phyloP scores from a whole-genome alignment of 192 early-diverging fungal genomes.

The Backusella australiensis region DNA sequence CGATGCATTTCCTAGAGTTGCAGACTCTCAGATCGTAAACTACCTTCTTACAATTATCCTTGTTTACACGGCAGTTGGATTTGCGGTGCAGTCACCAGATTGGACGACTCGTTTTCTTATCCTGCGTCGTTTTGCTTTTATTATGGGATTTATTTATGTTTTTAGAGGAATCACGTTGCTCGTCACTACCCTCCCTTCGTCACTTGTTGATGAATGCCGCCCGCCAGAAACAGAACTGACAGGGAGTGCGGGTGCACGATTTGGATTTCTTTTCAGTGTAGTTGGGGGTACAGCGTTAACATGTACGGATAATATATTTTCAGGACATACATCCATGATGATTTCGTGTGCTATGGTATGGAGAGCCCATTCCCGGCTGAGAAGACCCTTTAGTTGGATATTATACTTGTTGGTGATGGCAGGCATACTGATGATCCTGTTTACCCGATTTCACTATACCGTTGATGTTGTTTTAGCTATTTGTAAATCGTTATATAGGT shows the following conservation, averaged over 20 bases:
- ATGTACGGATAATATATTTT: constrained; percentile 65
- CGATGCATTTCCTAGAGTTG: constrained; percentile 45
- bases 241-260: constrained; percentile 38
- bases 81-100: constrained; percentile 36
- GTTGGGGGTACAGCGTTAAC: constrained; percentile 48
- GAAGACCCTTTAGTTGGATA: constrained; percentile 39
- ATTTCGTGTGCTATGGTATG: constrained; percentile 51
- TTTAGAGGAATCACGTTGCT: constrained; percentile 54
- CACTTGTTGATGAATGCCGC: constrained; percentile 34
- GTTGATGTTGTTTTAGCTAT: constrained; percentile 58
- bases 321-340: constrained; percentile 60
- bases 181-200: constrained; percentile 56
- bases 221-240: constrained; percentile 35
- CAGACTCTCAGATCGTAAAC: constrained; percentile 49
- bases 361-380: constrained; percentile 51
- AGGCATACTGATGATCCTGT: constrained; percentile 50
- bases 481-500: constrained; percentile 9
- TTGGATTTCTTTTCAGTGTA: constrained; percentile 44
- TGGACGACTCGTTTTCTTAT: constrained; percentile 54
- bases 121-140: constrained; percentile 50
- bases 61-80: constrained; percentile 39
- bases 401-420: constrained; percentile 30
- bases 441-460: constrained; percentile 59
- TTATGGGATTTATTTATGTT: constrained; percentile 55
- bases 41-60: constrained; percentile 49